Evolutionary conservation across 768 basidiomycete genomes (phyloP).

Genomic region (Leccinum imitatum): DNA sequence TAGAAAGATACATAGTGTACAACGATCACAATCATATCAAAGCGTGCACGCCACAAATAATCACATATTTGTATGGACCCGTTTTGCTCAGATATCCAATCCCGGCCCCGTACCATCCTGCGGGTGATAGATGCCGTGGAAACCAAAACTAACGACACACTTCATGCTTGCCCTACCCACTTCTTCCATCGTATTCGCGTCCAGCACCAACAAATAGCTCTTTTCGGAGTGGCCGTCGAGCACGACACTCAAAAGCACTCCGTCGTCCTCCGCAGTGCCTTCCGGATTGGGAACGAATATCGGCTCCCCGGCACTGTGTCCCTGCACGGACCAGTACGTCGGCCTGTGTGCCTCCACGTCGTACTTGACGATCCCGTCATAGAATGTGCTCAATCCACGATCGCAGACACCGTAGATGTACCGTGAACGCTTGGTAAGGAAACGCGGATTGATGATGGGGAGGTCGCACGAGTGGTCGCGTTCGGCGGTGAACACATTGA

Average conservation of each 20-base stretch:
- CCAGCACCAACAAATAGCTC: constrained; percentile 39
- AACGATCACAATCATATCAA: background rate
- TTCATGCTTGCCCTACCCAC: constrained; percentile 37
- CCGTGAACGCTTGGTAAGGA: constrained; percentile 33
- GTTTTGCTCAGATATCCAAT: constrained; percentile 20
- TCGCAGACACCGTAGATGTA: constrained; percentile 34
- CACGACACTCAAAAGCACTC: constrained; percentile 38
- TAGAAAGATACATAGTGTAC: constrained; percentile 4
- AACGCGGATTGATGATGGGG: constrained; percentile 34
- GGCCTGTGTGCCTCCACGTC: constrained; percentile 27
- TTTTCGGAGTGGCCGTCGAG: constrained; percentile 31
- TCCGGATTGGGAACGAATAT: constrained; percentile 37
- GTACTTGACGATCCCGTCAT: constrained; percentile 38
- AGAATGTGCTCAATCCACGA: constrained; percentile 31
- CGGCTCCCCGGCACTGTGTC: constrained; percentile 37
- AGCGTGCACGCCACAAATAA: background rate
- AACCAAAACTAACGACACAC: constrained; percentile 34
- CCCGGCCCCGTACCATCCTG: constrained; percentile 11
- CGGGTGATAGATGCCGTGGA: constrained; percentile 34
- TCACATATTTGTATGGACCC: background rate
- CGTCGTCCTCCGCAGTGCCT: constrained; percentile 34
- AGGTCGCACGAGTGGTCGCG: constrained; percentile 35
- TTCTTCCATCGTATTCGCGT: constrained; percentile 37
- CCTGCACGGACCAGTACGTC: constrained; percentile 29
- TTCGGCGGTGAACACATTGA: constrained; percentile 23